Evolutionary conservation across 257 asterid genomes (phyloP).

Genomic region (Solanum chmielewskii): DNA sequence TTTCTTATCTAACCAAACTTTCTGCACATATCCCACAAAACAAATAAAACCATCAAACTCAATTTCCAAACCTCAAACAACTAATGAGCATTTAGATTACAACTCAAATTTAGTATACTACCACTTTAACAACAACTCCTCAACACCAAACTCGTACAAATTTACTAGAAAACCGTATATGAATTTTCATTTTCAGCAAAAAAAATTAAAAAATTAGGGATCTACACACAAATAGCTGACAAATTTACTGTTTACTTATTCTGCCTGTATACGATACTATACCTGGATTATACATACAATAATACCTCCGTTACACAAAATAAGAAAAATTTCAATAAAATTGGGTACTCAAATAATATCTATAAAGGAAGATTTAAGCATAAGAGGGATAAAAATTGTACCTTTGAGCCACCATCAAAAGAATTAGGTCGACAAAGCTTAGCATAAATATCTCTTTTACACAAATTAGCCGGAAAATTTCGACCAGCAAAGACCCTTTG

Average conservation of each 20-base stretch:
- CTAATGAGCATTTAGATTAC: not conserved
- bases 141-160: not conserved
- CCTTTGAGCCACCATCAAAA: conserved; percentile 57
- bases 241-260: not conserved
- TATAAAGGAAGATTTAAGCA: not conserved
- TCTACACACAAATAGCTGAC: not conserved
- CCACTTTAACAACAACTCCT: not conserved
- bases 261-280: not conserved
- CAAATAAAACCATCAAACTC: not conserved
- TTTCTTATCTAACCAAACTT: conserved; percentile 74
- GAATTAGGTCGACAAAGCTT: conserved; percentile 42
- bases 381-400: not conserved
- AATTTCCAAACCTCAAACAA: not conserved
- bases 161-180: not conserved
- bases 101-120: not conserved
- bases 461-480: conserved; percentile 12
- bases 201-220: not conserved
- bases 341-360: not conserved
- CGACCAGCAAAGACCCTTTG: conserved; percentile 32
- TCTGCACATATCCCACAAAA: conserved; percentile 38
- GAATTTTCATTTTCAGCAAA: not conserved
- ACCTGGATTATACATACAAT: not conserved
- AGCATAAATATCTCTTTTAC: conserved; percentile 49
- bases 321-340: not conserved
- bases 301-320: not conserved